Evolutionary conservation across 768 basidiomycete species (phyloP).

Genomic region (Mrakia frigida): DNA sequence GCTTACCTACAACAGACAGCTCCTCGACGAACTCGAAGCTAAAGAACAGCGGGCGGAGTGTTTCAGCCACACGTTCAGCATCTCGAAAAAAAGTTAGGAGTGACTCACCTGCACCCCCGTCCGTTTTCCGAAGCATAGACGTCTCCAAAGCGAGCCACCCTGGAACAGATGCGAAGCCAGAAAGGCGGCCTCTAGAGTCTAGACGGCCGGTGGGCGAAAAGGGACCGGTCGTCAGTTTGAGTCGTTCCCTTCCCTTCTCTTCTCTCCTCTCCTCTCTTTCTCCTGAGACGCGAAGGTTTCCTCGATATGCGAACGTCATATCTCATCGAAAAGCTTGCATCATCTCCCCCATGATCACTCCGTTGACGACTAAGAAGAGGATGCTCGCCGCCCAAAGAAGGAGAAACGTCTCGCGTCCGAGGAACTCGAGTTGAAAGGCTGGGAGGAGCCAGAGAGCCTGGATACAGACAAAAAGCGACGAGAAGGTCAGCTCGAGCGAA

Average conservation of each 20-base stretch:
- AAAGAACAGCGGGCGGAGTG: background rate
- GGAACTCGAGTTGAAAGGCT: slow-evolving; percentile 85
- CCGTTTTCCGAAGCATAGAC: too few species aligned
- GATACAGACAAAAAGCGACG: background rate
- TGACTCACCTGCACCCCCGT: too few species aligned
- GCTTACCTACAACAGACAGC: background rate
- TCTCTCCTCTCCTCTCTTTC: too few species aligned
- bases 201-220: too few species aligned
- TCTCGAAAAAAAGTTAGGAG: too few species aligned
- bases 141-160: too few species aligned
- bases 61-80: too few species aligned
- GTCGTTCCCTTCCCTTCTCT: too few species aligned
- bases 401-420: slow-evolving; percentile 67
- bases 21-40: background rate
- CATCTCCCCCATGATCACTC: slow-evolving; percentile 68
- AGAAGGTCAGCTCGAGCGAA: background rate
- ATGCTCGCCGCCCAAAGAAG: slow-evolving; percentile 73
- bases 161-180: too few species aligned
- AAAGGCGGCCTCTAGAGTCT: too few species aligned
- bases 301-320: background rate
- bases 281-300: too few species aligned
- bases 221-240: too few species aligned
- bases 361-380: slow-evolving; percentile 67
- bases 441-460: slow-evolving; percentile 83
- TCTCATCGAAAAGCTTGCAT: slow-evolving; percentile 45